Evolutionary conservation across 352 stramenopile species (phyloP).

Genomic region (Aphanomyces astaci): DNA sequence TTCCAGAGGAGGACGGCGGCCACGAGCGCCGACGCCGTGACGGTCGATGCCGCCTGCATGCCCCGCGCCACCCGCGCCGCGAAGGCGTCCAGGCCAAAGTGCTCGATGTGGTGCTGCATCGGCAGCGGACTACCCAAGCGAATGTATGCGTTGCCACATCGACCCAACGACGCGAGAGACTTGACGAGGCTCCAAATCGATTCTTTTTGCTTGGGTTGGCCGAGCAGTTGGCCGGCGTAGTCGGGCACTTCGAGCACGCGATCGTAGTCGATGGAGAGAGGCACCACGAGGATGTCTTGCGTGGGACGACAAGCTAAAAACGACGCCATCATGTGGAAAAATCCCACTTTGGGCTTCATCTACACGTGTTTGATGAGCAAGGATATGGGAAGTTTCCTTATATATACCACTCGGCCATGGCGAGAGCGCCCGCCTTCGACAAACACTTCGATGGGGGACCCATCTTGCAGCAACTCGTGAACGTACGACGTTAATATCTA

Average conservation of each 20-base stretch:
- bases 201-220: constrained; percentile 79
- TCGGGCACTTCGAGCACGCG: constrained; percentile 82
- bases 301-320: constrained; percentile 28
- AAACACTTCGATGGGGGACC: constrained; percentile 83
- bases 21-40: constrained; percentile 67
- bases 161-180: constrained; percentile 67
- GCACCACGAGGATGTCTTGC: constrained; percentile 58
- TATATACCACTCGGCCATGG: constrained; percentile 66
- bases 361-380: constrained; percentile 41
- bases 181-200: constrained; percentile 62
- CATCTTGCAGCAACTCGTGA: constrained; percentile 67
- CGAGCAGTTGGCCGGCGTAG: constrained; percentile 80
- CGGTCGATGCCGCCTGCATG: constrained; percentile 68
- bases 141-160: constrained; percentile 78
- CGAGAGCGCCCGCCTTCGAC: constrained; percentile 80
- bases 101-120: constrained; percentile 38
- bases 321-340: constrained; percentile 30
- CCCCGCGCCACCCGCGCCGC: constrained; percentile 46
- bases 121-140: constrained; percentile 65
- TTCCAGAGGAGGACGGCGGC: constrained; percentile 74
- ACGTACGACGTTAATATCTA: constrained; percentile 70
- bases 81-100: constrained; percentile 34
- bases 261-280: constrained; percentile 85
- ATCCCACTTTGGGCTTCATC: constrained; percentile 31
- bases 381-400: constrained; percentile 62